Conservation (phyloP, 441 rosid species). For the Mallotus repandus region DNA sequence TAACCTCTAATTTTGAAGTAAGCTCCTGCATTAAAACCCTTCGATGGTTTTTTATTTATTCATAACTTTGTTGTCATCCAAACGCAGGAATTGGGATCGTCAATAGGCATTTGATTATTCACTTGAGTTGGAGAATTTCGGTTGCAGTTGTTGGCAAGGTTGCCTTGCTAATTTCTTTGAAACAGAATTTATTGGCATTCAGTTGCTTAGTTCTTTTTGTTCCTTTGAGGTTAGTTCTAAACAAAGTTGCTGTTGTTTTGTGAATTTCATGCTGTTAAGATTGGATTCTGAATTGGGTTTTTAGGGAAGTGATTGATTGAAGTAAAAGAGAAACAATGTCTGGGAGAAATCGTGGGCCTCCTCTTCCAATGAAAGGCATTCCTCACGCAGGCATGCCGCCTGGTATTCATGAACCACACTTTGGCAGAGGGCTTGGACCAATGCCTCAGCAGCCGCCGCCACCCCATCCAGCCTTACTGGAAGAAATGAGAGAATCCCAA, state of each 20-base stretch:
- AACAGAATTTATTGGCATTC: background rate
- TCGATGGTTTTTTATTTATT: no score
- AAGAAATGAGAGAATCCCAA: conserved; percentile 64
- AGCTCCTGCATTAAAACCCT: no score
- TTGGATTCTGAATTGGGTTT: background rate
- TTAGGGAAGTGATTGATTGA: background rate
- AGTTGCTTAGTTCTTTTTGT: background rate
- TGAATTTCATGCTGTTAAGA: conserved; percentile 2
- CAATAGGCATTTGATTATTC: background rate
- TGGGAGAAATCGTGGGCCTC: conserved; percentile 76
- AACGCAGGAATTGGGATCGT: background rate
- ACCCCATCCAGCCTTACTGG: conserved; percentile 55
- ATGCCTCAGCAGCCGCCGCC: conserved; percentile 24
- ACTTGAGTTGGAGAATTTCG: background rate
- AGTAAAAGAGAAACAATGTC: conserved; percentile 44
- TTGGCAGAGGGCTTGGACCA: conserved; percentile 55
- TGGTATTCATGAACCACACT: conserved; percentile 22
- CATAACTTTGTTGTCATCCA: no score
- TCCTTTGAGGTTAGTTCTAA: background rate
- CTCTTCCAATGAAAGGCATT: conserved; percentile 56
- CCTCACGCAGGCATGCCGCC: conserved; percentile 52
- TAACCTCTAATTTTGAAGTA: no score
- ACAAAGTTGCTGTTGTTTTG: background rate
- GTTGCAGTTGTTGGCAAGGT: background rate
- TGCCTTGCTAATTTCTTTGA: background rate